phyloP scores from a whole-genome alignment of 352 stramenopile species.

The Globisporangium splendens region DNA sequence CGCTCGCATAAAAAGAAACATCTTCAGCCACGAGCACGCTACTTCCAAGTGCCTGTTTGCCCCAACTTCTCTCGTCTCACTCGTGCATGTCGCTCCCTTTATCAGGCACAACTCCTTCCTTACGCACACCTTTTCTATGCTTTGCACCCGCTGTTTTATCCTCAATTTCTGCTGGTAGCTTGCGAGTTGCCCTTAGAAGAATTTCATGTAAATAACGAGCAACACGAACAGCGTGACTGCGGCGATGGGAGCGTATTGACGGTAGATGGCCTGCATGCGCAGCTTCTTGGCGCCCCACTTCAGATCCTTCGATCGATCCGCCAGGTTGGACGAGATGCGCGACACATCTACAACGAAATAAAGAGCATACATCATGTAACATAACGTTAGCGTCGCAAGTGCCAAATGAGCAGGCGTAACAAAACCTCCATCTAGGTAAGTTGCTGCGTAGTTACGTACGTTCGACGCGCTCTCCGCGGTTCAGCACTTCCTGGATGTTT shows the following conservation, averaged over 20 bases:
- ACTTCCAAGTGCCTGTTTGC: too few relatives aligned
- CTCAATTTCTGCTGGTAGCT: background rate
- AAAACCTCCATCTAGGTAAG: background rate
- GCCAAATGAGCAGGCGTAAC: too few relatives aligned
- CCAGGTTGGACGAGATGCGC: slow-evolving; percentile 87
- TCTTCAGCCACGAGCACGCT: too few relatives aligned
- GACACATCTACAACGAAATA: slow-evolving; percentile 63
- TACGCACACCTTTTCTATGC: too few relatives aligned
- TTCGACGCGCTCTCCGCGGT: slow-evolving; percentile 87
- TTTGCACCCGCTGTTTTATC: too few relatives aligned
- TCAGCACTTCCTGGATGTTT: slow-evolving; percentile 96
- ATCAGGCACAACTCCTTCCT: too few relatives aligned
- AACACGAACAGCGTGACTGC: slow-evolving; percentile 80
- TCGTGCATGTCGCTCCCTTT: too few relatives aligned
- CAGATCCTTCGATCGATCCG: slow-evolving; percentile 94
- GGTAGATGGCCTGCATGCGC: slow-evolving; percentile 86
- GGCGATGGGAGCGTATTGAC: slow-evolving; percentile 82
- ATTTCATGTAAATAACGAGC: slow-evolving; percentile 90
- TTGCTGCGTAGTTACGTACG: slow-evolving; percentile 30
- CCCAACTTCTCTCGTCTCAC: too few relatives aligned
- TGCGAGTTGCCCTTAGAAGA: slow-evolving; percentile 61
- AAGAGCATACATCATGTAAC: background rate
- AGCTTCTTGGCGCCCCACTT: slow-evolving; percentile 97
- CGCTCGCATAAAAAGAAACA: too few relatives aligned
- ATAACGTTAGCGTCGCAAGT: background rate